Percentiles rank a stretch among this genome's conserved stretches.
phyloP scores from a whole-genome alignment of 2,329 filamentous ascomycete genomes.

The Botrytis deweyae region DNA sequence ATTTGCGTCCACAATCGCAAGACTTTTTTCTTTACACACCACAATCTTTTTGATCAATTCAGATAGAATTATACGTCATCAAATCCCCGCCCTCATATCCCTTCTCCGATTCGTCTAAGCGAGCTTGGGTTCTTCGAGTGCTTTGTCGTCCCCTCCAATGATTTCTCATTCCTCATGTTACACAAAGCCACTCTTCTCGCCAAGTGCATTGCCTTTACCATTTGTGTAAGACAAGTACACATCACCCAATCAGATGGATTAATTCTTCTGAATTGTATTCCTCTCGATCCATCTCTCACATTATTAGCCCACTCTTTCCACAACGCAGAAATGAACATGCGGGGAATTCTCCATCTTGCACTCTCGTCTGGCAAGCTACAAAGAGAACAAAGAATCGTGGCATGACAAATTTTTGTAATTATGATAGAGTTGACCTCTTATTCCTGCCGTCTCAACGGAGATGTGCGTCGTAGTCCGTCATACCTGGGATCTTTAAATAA shows the following conservation, averaged over 20 bases:
- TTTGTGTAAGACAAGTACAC: neutral
- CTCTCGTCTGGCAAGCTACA: neutral
- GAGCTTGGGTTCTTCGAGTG: neutral
- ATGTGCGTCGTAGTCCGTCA: neutral
- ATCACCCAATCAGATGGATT: neutral
- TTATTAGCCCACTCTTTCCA: neutral
- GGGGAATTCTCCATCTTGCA: neutral
- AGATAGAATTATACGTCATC: constrained; percentile 1
- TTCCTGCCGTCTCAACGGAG: neutral
- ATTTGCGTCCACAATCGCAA: neutral
- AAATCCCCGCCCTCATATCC: neutral
- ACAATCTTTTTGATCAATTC: neutral
- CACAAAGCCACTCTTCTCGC: constrained; percentile 3
- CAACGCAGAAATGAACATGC: neutral
- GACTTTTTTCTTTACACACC: neutral
- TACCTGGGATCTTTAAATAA: constrained; percentile 8
- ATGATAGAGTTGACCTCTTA: neutral
- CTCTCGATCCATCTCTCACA: neutral
- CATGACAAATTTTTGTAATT: neutral
- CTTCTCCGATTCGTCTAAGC: constrained; percentile 10
- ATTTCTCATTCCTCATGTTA: neutral
- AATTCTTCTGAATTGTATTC: neutral
- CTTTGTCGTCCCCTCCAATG: constrained; percentile 11
- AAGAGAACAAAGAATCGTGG: constrained; percentile 14
- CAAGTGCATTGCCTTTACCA: constrained; percentile 9